Evolutionary conservation across 2,329 filamentous ascomycete genomes (phyloP), one percentile per base, ranked within the genome.

Genomic region (Pleurostoma richardsiae): DNA sequence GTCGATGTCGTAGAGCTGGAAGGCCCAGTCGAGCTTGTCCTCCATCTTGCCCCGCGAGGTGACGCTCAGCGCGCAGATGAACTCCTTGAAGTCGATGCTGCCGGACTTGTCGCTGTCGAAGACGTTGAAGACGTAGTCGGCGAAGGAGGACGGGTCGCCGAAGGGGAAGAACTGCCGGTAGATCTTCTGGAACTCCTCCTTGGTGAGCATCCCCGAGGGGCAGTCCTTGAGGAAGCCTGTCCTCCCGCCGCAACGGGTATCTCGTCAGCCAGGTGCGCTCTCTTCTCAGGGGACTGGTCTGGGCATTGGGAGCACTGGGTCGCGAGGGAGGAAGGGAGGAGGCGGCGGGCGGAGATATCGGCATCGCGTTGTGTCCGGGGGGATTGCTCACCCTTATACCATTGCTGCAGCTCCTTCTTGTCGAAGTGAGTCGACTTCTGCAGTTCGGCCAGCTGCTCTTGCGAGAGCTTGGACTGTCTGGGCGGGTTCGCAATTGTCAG

Each of bases 121-220:
- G 38, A 99, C 94, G 59, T 96, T 96, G 76, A 99, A 99, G 52
- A 99, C 94, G 67, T 97, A 97, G 72, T 97, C 92, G 65, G 94
- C 94, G 66, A 99, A 99, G 3, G 89, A 94, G 29, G 90, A 95
- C 4, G 94, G 94, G 66, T 99, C 94, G 56, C 94, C 94, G 62
- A 97, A 97, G 10, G 94, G 94, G 70, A 99, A 99, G 80, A 99
- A 99, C 69, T 97, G 94, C 60, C 94, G 89, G 72, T 99, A 99
- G 62, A 99, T 99, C 74, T 97, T 97, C 71, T 97, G 94, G 69
- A 99, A 99, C 70, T 99, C 94, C 64, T 95, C 87, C 72, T 97
- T 99, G 61, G 89, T 94, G 66, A 99, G 86, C 77, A 90, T 95
- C 67, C 94, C 94, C 39, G 88, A 91, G 4, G 94, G 94, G 71